Conservation (phyloP, 1,284 basidiomycete species). For the Erythrobasidium hasegawianum region DNA sequence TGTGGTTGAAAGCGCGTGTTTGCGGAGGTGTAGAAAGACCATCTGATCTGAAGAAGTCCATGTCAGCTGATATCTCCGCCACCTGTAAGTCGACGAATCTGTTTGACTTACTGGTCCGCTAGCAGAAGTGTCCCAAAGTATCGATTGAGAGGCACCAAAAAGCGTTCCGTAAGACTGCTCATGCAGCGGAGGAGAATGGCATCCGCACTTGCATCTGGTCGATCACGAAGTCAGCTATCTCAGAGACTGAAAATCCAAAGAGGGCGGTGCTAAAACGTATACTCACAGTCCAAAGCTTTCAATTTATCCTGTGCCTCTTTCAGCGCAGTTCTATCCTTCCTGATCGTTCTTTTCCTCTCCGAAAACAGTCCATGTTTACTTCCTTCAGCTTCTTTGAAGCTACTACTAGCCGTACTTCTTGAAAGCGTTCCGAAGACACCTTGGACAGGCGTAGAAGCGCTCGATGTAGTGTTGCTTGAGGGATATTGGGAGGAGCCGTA, state of each 20-base stretch:
- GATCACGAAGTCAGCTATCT: no score
- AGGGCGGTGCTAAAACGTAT: no score
- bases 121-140: slow-evolving; percentile 74
- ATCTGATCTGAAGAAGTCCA: slow-evolving; percentile 43
- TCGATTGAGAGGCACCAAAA: slow-evolving; percentile 86
- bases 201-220: slow-evolving; percentile 63
- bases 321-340: slow-evolving; percentile 61
- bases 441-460: slow-evolving; percentile 9
- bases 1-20: slow-evolving; percentile 66
- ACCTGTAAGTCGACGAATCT: no score
- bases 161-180: slow-evolving; percentile 75
- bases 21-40: slow-evolving; percentile 53
- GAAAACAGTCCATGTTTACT: slow-evolving; percentile 65
- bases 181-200: slow-evolving; percentile 73
- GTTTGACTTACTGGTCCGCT: slow-evolving; percentile 30
- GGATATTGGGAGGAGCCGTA: not conserved
- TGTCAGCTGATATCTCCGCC: no score
- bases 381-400: slow-evolving; percentile 45
- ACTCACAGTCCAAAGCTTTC: slow-evolving; percentile 39
- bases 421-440: slow-evolving; percentile 29
- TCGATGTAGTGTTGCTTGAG: not conserved
- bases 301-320: slow-evolving; percentile 42
- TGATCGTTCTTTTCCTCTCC: slow-evolving; percentile 75
- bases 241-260: no score
- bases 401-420: slow-evolving; percentile 33